Percentiles rank a stretch among this genome's conserved stretches.
phyloP scores from a whole-genome alignment of 129 eudicot species.

The Glebionis coronaria region DNA sequence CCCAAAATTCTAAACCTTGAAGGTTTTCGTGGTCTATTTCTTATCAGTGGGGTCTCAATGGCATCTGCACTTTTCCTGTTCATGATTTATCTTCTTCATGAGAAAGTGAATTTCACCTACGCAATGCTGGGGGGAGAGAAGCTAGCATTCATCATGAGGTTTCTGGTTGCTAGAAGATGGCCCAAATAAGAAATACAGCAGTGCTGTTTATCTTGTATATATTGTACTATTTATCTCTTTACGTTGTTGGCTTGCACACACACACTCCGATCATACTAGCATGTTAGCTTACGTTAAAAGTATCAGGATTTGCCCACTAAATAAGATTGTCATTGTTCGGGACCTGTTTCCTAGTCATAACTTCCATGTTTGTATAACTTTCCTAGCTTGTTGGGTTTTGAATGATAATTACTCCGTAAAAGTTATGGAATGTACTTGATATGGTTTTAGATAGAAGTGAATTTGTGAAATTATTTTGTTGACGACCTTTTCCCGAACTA shows the following conservation, averaged over 20 bases:
- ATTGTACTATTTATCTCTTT: not conserved
- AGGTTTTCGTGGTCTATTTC: conserved; percentile 9
- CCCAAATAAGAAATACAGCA: not conserved
- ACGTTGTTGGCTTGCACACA: not conserved
- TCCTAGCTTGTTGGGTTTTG: no score
- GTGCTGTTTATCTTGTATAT: not conserved
- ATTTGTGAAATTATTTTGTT: no score
- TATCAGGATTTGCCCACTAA: no score
- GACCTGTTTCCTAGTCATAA: no score
- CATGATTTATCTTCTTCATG: conserved; percentile 1
- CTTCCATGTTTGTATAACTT: no score
- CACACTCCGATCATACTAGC: not conserved
- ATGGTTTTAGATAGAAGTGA: no score
- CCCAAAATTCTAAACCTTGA: not conserved
- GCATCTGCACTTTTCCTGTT: conserved; percentile 7
- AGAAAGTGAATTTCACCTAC: conserved; percentile 11
- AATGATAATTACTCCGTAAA: no score
- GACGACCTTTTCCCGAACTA: no score
- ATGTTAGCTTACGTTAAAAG: no score
- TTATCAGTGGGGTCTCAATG: conserved; percentile 21
- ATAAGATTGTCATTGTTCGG: no score
- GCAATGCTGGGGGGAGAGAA: conserved; percentile 1
- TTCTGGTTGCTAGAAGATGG: not conserved
- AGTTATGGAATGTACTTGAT: no score
- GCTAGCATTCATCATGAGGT: conserved; percentile 10